phyloP scores from a whole-genome alignment of 768 basidiomycete species.

The Kondoa subrosea region DNA sequence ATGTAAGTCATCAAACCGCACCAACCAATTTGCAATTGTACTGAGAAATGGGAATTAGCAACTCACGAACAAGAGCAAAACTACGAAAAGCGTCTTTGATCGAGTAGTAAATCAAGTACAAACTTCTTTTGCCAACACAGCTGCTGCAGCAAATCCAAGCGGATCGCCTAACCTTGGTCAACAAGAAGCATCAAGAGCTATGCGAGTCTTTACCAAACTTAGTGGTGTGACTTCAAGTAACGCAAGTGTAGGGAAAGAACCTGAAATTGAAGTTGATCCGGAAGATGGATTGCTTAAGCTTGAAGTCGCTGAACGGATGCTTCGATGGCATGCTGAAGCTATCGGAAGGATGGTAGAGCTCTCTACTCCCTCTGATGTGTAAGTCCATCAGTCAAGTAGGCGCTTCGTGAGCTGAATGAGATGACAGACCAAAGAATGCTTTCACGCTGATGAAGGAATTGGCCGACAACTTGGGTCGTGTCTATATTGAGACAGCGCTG shows the following conservation, averaged over 20 bases:
- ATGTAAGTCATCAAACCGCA: conserved; percentile 42
- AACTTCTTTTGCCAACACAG: conserved; percentile 47
- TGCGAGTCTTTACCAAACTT: conserved; percentile 40
- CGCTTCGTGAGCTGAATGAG: not conserved
- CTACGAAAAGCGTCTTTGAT: conserved; percentile 49
- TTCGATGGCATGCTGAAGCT: conserved; percentile 96
- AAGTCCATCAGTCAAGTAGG: too few relatives aligned
- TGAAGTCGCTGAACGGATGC: conserved; percentile 67
- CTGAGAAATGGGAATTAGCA: too few relatives aligned
- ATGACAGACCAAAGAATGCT: conserved; percentile 62
- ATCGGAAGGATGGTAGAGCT: conserved; percentile 87
- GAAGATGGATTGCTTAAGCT: conserved; percentile 67
- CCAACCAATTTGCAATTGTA: not conserved
- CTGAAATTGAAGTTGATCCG: not conserved
- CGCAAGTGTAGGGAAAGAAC: conserved; percentile 12
- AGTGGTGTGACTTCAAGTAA: conserved; percentile 45
- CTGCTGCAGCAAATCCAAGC: conserved; percentile 37
- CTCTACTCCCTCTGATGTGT: conserved; percentile 67
- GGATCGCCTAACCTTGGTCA: not conserved
- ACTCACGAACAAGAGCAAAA: not conserved
- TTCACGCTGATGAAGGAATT: conserved; percentile 65
- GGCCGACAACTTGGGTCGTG: conserved; percentile 64
- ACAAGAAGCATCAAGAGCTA: conserved; percentile 17
- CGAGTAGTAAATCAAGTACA: conserved; percentile 62
- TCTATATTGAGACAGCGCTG: conserved; percentile 76